Base-by-base conservation (phyloP, 73 alveolate genomes). In the Paramecium pentaurelia region DNA sequence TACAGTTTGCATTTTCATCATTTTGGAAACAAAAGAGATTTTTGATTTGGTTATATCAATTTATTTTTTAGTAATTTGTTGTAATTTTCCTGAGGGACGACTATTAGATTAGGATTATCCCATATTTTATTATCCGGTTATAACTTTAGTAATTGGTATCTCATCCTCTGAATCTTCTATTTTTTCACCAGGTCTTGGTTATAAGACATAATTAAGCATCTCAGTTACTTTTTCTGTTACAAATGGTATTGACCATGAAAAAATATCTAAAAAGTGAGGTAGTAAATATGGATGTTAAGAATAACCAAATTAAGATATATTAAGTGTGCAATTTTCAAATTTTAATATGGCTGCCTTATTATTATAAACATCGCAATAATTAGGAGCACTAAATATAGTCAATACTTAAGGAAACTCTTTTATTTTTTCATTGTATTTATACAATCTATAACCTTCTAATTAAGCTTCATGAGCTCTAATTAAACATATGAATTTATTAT, bases 391-490 rank as follows among this genome's bases (percentile, higher is more conserved):
- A 86, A 97, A 97, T 11, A 97, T 96, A 14, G 99, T 97, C 59
- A 97, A 93, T 10, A 97, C 99, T 11, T 93, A 95, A 25, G 99
- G 99, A 77, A 97, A 97, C 22, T 96, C 98, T 25, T 92, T 80
- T 49, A 75, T 47, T 47, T 80, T 28, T 25, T 95, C 98, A 93
- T 95, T 96, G 97, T 99, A 97, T 84, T 93, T 95, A 92, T 97
- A 97, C 98, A 97, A 95, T 95, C 97, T 95, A 91, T 96, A 97
- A n/a, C 99, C 99, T 84, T 97, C 99, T 49, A 97, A 93, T 92
- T 97, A 95, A 14, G 98, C 99, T 92, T 97, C 99, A 92, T 97
- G 99, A 6, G 99, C 99, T 58, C 99, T 85, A n/a, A 97, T 95
- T 14, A 97, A 92, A 27, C 98, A 94, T 54, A 93, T 42, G 27